A percentile compares a stretch with the other conserved stretches of the same genome.
These are phyloP conservation scores for Boechera retrofracta DNA, from an alignment of 345 rosid genomes.

Conservation along the genomic window DNA sequence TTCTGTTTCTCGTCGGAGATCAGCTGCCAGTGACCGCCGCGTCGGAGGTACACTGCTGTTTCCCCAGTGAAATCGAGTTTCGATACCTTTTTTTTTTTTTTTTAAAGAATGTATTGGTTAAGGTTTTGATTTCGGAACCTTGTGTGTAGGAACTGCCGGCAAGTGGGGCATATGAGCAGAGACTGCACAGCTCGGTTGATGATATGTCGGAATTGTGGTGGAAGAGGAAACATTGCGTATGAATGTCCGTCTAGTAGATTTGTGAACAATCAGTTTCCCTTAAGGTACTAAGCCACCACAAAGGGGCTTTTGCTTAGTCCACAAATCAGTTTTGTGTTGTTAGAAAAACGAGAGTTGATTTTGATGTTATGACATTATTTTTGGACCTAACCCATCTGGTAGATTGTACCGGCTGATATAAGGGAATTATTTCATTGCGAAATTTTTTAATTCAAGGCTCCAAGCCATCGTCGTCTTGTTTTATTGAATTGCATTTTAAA, in stretches of 20 bases:
- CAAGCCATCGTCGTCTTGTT: too few species aligned
- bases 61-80: background rate
- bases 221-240: slow-evolving; percentile 78
- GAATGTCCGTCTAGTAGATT: slow-evolving; percentile 81
- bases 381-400: too few species aligned
- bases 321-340: too few species aligned
- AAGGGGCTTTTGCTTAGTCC: too few species aligned
- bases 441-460: too few species aligned
- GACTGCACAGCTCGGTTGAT: slow-evolving; percentile 76
- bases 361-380: too few species aligned
- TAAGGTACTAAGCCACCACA: background rate
- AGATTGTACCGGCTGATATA: too few species aligned
- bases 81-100: too few species aligned
- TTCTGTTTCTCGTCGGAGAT: slow-evolving; percentile 9
- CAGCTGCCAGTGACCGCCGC: background rate
- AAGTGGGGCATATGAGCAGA: slow-evolving; percentile 82
- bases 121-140: slow-evolving; percentile 12
- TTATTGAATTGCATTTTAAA: too few species aligned
- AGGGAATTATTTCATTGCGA: too few species aligned
- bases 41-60: background rate
- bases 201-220: slow-evolving; percentile 89
- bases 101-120: background rate
- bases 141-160: slow-evolving; percentile 79
- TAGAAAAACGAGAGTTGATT: too few species aligned
- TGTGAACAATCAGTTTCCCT: slow-evolving; percentile 50